Evolutionary conservation across 768 basidiomycete species (phyloP).

Genomic region (Clavaria fumosa): DNA sequence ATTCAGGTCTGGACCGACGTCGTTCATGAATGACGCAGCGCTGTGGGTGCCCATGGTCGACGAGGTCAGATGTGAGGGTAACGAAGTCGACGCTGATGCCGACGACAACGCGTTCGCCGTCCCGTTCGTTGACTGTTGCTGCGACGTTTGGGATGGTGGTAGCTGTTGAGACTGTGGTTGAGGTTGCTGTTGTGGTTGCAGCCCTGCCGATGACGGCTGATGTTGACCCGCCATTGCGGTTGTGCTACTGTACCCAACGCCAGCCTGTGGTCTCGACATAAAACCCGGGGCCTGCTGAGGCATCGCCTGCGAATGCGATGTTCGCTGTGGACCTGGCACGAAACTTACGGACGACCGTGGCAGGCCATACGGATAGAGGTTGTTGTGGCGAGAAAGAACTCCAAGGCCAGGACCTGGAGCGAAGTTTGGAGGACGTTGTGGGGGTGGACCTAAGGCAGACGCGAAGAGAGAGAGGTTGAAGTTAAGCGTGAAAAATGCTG

Average conservation of each 20-base stretch:
- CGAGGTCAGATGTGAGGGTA: slow-evolving; percentile 21
- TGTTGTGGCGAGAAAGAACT: slow-evolving; percentile 53
- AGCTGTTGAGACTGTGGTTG: slow-evolving; percentile 26
- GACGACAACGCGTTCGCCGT: slow-evolving; percentile 35
- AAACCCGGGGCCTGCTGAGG: slow-evolving; percentile 48
- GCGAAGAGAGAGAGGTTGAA: slow-evolving; percentile 12
- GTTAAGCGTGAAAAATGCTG: slow-evolving; percentile 7
- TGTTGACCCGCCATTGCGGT: slow-evolving; percentile 27
- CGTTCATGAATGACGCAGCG: slow-evolving; percentile 50
- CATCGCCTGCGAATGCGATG: slow-evolving; percentile 45
- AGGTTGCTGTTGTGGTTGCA: no score
- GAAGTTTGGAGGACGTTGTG: slow-evolving; percentile 66
- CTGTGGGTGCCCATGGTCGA: slow-evolving; percentile 38
- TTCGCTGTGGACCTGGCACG: slow-evolving; percentile 40
- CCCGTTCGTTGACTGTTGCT: slow-evolving; percentile 40
- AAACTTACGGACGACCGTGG: slow-evolving; percentile 45
- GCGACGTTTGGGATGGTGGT: slow-evolving; percentile 27
- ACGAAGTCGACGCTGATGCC: slow-evolving; percentile 39
- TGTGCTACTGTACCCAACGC: slow-evolving; percentile 49
- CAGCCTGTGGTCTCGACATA: slow-evolving; percentile 45
- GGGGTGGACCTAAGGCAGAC: slow-evolving; percentile 51
- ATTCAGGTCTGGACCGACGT: slow-evolving; percentile 71
- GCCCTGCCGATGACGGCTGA: slow-evolving; percentile 25
- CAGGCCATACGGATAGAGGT: slow-evolving; percentile 38
- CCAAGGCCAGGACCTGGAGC: slow-evolving; percentile 46